Base-by-base conservation (phyloP, 768 basidiomycete species). In the Mycena crocata region DNA sequence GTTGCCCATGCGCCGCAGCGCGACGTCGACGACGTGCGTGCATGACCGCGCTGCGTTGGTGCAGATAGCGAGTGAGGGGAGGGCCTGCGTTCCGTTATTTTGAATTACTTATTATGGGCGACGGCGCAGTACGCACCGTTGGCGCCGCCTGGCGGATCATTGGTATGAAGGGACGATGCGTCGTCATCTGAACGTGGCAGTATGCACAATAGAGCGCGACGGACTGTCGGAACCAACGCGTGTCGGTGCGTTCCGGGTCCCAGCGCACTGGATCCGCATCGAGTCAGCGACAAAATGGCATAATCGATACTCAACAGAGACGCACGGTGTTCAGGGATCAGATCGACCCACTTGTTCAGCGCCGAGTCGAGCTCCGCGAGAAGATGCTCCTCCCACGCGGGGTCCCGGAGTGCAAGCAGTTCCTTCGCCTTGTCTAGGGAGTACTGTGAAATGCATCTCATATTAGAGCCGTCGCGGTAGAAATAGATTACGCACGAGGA, bases 91-190 rank as follows among this genome's bases (percentile, higher is more conserved):
- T 2, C 4, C 10, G 5, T 26, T 19, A 31, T 14, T 17, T 34
- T n/a, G 31, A 24, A 21, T n/a, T 15, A 40, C 17, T 28, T 23
- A 23, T n/a, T 28, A n/a, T 14, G 39, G n/a, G 17, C 6, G 10
- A 8, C 7, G 8, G 13, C 23, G 14, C 21, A 6, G 44, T 7
- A 63, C 67, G 44, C 19, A 64, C 62, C 26, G 67, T 56, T 0
- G 77, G 70, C 9, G 77, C 73, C 15, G 70, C 71, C 15, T 78
- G 82, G 57, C 88, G 87, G 2, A 88, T 85, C 1, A 87, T 86
- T 0, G 92, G 91, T 57, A 95, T 90, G 76, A 93, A 94, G 8
- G 91, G 92, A 34, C 93, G 84, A 75, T 95, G 93, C 54, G 93
- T 86, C 59, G 88, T 82, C 69, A 94, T 94, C 73, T 92, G 88